Base-by-base conservation (phyloP, 2,329 filamentous ascomycete genomes). In the Hortaea werneckii region DNA sequence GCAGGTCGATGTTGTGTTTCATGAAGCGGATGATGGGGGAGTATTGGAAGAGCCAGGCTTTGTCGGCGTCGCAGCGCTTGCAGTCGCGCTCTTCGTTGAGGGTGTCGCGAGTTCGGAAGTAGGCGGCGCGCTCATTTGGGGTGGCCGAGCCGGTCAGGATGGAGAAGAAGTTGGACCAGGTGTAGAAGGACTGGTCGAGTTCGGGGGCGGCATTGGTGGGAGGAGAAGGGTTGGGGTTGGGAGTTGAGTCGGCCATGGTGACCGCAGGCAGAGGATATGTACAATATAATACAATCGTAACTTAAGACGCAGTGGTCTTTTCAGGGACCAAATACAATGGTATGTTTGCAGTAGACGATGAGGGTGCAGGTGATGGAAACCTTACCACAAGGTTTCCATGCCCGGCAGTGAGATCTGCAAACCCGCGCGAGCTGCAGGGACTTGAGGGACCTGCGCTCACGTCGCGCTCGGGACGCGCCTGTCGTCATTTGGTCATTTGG, bases 11-110 rank as follows among this genome's bases (percentile, higher is more conserved):
- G 65, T 88, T 87, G 54, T 92, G 80, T 45, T 79, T 80, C 68
- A 98, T 73, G 75, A 94, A 98, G 50, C 83, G 82, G 49, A 98
- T 82, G 46, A 86, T 79, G 28, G 92, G 92, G 46, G 84, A 90
- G 73, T 89, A 85, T 61, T 79, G 70, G 58, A 96, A 79, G 32
- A 94, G 78, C 73, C 85, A 95, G 66, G 92, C 83, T 47, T 87
- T 82, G 67, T 86, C 79, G 38, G 81, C 71, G 61, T 95, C 87
- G 73, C 87, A 95, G 45, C 80, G 79, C 60, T 75, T 76, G 74
- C 85, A 89, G 74, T 95, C 88, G 29, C 74, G 71, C 50, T 77
- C 78, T 69, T 92, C 87, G 67, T 88, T 82, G 47, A 80, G 74
- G 45, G 76, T 72, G 71, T 94, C 88, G 53, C 81, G 80, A 64